Percentiles rank a stretch among this genome's conserved stretches.
Evolutionary conservation across 139 green algal genomes (phyloP).

Genomic region (Chlamydomonas urium): DNA sequence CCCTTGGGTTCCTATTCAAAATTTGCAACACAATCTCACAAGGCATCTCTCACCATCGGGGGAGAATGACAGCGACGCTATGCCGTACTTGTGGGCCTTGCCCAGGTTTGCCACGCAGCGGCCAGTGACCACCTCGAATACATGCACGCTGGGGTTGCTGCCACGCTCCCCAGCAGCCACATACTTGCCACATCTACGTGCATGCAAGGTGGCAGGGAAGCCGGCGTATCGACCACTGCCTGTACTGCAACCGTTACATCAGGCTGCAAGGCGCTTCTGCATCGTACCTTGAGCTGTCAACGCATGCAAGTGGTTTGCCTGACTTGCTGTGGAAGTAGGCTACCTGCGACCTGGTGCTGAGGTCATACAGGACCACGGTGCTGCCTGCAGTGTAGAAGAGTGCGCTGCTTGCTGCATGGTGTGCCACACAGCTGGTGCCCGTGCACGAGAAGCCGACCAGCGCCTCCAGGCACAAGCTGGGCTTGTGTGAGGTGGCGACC

Average conservation of each 20-base stretch:
- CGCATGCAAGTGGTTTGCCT: neutral
- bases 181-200: conserved; percentile 17
- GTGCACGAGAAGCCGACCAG: neutral
- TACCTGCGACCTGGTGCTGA: neutral
- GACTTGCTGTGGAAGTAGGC: neutral
- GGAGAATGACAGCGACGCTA: conserved; percentile 37
- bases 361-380: conserved; percentile 4
- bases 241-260: no score
- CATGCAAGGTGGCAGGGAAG: no score
- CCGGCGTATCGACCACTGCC: no score
- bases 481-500: no score
- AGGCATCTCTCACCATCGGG: conserved; percentile 34
- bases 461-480: no score
- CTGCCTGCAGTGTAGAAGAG: neutral
- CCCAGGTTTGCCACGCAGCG: conserved; percentile 17
- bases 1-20: no score
- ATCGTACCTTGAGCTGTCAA: neutral
- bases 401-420: neutral
- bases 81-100: conserved; percentile 39
- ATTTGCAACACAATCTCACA: no score
- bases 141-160: conserved; percentile 14
- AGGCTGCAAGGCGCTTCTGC: no score
- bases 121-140: conserved; percentile 30
- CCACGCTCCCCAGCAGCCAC: conserved; percentile 42
- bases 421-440: neutral